Percentiles rank a stretch among this genome's conserved stretches.
These are phyloP conservation scores for Vigna reflexopilosa DNA, from an alignment of 306 rosid genomes.

Conservation along the genomic window DNA sequence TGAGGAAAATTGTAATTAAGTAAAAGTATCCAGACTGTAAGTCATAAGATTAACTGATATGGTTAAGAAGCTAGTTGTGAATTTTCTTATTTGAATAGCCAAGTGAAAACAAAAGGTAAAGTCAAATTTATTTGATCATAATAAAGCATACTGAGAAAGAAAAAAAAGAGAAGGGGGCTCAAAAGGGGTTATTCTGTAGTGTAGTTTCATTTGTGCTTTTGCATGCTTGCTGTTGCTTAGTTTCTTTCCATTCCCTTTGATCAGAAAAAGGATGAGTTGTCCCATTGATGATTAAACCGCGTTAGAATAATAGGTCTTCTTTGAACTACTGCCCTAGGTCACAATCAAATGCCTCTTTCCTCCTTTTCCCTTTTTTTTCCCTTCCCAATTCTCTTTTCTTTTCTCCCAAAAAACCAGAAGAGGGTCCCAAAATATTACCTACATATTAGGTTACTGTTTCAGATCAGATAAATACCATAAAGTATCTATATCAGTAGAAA, in stretches of 20 bases:
- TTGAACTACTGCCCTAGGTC: conserved; percentile 35
- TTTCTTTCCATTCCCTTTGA: conserved; percentile 42
- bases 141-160: conserved; percentile 30
- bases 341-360: conserved; percentile 36
- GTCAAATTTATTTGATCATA: not conserved
- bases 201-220: conserved; percentile 42
- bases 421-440: conserved; percentile 40
- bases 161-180: conserved; percentile 41
- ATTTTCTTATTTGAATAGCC: conserved; percentile 18
- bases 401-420: conserved; percentile 21
- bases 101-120: conserved; percentile 15
- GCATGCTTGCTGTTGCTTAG: conserved; percentile 32
- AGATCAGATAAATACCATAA: not conserved
- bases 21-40: not conserved
- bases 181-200: conserved; percentile 45
- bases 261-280: conserved; percentile 47
- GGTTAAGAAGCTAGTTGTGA: not conserved
- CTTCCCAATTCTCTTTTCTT: conserved; percentile 18
- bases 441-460: conserved; percentile 34
- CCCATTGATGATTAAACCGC: conserved; percentile 46
- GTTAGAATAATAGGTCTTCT: conserved; percentile 9
- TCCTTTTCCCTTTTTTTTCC: conserved; percentile 21
- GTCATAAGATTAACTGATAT: not conserved
- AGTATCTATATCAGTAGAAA: not conserved
- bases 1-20: conserved; percentile 1